These are phyloP conservation scores for Aphanomyces stellatus DNA, from an alignment of 352 stramenopile species.

Conservation along the genomic window DNA sequence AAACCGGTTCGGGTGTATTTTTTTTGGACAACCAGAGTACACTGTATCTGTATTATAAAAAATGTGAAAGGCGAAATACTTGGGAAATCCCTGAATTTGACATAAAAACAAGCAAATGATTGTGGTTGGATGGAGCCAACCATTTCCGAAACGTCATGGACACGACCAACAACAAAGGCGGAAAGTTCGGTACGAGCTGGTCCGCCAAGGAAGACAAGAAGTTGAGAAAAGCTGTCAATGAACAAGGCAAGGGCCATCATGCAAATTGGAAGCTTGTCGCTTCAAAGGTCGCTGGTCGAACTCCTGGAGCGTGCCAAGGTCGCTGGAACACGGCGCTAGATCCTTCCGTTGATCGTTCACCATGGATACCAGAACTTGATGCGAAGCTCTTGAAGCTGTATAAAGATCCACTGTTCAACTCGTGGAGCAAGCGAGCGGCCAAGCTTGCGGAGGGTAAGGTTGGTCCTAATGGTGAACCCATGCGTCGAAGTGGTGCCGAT, in stretches of 20 bases:
- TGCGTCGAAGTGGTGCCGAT: constrained; percentile 13
- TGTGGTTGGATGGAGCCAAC: too few relatives aligned
- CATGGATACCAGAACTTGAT: constrained; percentile 10
- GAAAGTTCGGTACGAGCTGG: constrained; percentile 11
- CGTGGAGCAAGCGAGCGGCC: constrained; percentile 9
- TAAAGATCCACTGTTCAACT: constrained; percentile 8
- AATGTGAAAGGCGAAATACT: too few relatives aligned
- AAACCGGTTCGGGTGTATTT: too few relatives aligned
- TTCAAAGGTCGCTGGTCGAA: not conserved
- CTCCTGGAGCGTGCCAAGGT: constrained; percentile 8
- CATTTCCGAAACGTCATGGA: too few relatives aligned
- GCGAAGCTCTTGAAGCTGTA: constrained; percentile 13
- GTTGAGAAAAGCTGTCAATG: constrained; percentile 1
- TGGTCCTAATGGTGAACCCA: not conserved
- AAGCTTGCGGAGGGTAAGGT: not conserved
- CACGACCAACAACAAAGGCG: too few relatives aligned
- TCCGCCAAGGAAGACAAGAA: constrained; percentile 13
- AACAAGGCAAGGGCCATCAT: constrained; percentile 11
- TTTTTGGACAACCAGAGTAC: too few relatives aligned
- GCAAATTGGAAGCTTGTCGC: constrained; percentile 18
- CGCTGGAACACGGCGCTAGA: constrained; percentile 17
- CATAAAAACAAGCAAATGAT: too few relatives aligned
- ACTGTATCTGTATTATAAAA: too few relatives aligned
- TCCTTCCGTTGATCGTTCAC: not conserved
- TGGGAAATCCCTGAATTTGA: too few relatives aligned